A percentile compares a stretch with the other conserved stretches of the same genome.
Conservation (phyloP, 2,329 filamentous ascomycete species). For the Hymenoscyphus occultus region DNA sequence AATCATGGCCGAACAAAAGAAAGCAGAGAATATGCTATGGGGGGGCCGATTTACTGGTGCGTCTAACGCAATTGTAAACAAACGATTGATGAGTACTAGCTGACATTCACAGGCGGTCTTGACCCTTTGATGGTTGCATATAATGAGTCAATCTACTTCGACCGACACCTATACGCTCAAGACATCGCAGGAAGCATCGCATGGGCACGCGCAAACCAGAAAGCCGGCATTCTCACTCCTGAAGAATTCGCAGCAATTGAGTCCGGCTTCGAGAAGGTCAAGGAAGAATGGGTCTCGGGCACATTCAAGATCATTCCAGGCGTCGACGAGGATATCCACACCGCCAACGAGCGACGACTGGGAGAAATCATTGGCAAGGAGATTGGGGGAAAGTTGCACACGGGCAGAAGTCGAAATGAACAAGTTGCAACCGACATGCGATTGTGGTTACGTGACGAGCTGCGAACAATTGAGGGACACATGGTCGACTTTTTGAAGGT, state of each 20-base stretch:
- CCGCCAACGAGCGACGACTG: constrained; percentile 67
- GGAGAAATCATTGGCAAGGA: constrained; percentile 86
- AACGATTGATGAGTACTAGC: not conserved
- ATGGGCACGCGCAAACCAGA: constrained; percentile 76
- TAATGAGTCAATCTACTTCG: constrained; percentile 78
- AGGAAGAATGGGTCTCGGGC: constrained; percentile 51
- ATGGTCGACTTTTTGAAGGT: constrained; percentile 69
- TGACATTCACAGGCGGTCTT: constrained; percentile 59
- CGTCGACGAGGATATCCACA: constrained; percentile 63
- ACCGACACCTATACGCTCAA: constrained; percentile 73
- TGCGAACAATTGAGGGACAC: constrained; percentile 66
- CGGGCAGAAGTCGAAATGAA: constrained; percentile 82
- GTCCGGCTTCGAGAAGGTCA: constrained; percentile 59
- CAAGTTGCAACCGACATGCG: constrained; percentile 90
- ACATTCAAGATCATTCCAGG: constrained; percentile 51
- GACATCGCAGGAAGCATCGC: constrained; percentile 80
- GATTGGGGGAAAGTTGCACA: constrained; percentile 85
- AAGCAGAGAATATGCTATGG: constrained; percentile 51
- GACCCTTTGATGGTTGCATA: constrained; percentile 85
- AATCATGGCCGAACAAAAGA: constrained; percentile 32
- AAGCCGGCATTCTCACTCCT: constrained; percentile 68
- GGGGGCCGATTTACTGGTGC: constrained; percentile 56
- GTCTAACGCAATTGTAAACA: constrained; percentile 35
- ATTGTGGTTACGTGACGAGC: constrained; percentile 76
- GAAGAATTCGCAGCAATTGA: constrained; percentile 75